These are phyloP conservation scores for Panicum virgatum DNA, from an alignment of 202 grass and related monocot species.

Conservation along the genomic window DNA sequence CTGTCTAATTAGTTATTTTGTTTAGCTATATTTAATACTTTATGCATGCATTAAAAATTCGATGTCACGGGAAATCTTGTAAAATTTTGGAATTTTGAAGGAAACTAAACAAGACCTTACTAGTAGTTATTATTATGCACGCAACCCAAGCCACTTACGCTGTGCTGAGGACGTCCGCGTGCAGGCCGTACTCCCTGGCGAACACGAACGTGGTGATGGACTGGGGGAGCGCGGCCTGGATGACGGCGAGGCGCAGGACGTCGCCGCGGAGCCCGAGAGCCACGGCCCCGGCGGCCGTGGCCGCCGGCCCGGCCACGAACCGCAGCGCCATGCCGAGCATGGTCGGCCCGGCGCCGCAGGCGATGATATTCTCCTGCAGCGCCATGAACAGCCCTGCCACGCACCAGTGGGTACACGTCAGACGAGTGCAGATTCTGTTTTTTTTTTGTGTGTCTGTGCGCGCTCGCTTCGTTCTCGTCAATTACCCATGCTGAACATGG, in stretches of 20 bases:
- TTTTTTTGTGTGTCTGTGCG: no score
- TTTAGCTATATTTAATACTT: no score
- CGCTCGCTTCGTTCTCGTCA: no score
- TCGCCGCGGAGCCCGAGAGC: conserved; percentile 68
- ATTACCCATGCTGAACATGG: conserved; percentile 94
- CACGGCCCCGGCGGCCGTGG: conserved; percentile 50
- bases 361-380: conserved; percentile 72
- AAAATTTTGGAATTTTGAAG: no score
- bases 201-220: conserved; percentile 79
- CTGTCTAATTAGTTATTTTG: no score
- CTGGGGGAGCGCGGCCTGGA: conserved; percentile 89
- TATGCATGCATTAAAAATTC: no score
- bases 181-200: conserved; percentile 76
- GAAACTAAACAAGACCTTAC: no score
- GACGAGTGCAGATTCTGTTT: no score
- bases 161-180: conserved; percentile 83
- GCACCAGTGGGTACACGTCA: no score
- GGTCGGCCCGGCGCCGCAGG: conserved; percentile 56
- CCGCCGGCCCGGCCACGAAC: conserved; percentile 70
- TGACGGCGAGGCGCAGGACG: conserved; percentile 70
- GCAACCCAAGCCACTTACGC: conserved; percentile 79
- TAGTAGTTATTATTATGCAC: no score
- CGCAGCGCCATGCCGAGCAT: conserved; percentile 67
- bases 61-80: no score
- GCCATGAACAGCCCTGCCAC: conserved; percentile 83